Evolutionary conservation across 139 green algal genomes (phyloP).

Genomic region (Closterium sp.): DNA sequence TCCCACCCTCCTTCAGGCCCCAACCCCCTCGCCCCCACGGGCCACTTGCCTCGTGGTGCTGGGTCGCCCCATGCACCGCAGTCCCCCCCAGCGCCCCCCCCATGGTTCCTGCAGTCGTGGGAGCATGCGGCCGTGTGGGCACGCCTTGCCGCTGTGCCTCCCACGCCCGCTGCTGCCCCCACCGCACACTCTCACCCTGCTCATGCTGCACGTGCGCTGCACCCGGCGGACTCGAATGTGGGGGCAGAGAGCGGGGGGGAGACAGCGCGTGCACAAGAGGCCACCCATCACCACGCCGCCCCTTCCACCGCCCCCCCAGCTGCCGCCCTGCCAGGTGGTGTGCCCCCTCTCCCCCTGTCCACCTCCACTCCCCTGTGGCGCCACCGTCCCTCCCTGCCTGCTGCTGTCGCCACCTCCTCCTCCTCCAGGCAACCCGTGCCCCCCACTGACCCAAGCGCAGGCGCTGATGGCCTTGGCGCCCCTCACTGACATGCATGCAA

Average conservation of each 20-base stretch:
- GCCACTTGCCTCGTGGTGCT: neutral
- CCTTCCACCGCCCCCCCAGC: neutral
- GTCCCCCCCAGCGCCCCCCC: neutral
- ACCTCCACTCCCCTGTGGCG: neutral
- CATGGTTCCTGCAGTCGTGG: neutral
- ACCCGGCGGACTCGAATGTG: too few relatives aligned
- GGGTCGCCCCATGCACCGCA: neutral
- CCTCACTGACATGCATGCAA: too few relatives aligned
- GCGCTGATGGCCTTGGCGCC: neutral
- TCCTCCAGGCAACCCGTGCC: neutral
- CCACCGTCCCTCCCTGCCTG: neutral
- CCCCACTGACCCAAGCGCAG: neutral
- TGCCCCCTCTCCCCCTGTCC: neutral
- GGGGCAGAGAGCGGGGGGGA: too few relatives aligned
- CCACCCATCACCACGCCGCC: neutral
- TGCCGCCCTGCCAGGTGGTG: neutral
- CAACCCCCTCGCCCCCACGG: neutral
- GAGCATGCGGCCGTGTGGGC: neutral
- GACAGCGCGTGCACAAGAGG: neutral
- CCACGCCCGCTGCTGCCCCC: neutral
- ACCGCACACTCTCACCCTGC: too few relatives aligned
- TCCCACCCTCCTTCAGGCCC: neutral
- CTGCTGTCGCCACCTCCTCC: neutral
- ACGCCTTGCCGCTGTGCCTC: neutral
- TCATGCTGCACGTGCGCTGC: too few relatives aligned